A percentile compares a stretch with the other conserved stretches of the same genome.
Evolutionary conservation across 768 basidiomycete species (phyloP).

Genomic region (Paxillus involutus): DNA sequence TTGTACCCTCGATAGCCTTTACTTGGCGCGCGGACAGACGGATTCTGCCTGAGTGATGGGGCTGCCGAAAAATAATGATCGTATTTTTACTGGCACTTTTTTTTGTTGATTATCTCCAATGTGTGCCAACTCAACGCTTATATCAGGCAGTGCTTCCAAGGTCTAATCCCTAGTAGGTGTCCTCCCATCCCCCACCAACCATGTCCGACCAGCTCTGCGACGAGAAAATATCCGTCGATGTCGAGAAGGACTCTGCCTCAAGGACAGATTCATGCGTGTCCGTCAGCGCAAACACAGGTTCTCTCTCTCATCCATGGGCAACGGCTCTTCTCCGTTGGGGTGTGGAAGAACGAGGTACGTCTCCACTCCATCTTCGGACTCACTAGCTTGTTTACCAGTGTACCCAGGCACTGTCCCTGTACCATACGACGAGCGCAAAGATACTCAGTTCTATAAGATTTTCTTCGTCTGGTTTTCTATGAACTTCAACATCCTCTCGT

Average conservation of each 20-base stretch:
- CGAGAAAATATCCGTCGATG: slow-evolving; percentile 20
- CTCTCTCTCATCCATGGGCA: slow-evolving; percentile 7
- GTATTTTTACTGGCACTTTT: background rate
- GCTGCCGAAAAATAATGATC: too few relatives aligned
- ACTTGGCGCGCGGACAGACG: too few relatives aligned
- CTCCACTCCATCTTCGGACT: background rate
- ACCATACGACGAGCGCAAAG: slow-evolving; percentile 46
- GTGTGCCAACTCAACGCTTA: background rate
- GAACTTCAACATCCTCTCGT: slow-evolving; percentile 66
- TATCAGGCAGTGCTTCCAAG: background rate
- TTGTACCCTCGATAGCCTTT: too few relatives aligned
- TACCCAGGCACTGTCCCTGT: slow-evolving; percentile 53
- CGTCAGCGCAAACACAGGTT: background rate
- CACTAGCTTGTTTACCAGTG: background rate
- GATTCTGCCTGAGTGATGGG: too few relatives aligned
- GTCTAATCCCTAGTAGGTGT: slow-evolving; percentile 10
- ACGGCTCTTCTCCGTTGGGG: slow-evolving; percentile 28
- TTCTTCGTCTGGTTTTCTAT: slow-evolving; percentile 75
- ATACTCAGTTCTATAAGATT: slow-evolving; percentile 60
- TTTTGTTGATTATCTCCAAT: background rate
- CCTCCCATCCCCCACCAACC: background rate
- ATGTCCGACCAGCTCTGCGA: slow-evolving; percentile 25
- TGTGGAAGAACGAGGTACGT: slow-evolving; percentile 30
- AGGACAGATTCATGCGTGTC: slow-evolving; percentile 10
- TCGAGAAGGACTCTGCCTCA: slow-evolving; percentile 30